Evolutionary conservation across 2,329 filamentous ascomycete genomes (phyloP).

Genomic region (Fusarium azukiicola): DNA sequence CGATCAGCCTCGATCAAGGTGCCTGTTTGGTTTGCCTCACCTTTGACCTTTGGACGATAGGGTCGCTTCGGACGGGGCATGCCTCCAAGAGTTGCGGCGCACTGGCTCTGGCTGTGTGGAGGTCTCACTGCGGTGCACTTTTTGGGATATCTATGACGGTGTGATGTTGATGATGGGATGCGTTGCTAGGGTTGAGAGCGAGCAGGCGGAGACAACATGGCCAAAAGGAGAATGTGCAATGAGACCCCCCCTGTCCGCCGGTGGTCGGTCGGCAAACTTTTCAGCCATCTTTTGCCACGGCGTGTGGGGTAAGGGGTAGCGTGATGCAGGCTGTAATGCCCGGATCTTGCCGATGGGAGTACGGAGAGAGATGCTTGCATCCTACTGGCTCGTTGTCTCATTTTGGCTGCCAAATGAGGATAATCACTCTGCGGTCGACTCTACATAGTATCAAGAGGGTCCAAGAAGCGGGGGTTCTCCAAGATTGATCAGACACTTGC

Average conservation of each 20-base stretch:
- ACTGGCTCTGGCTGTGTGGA: not conserved
- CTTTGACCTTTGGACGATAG: not conserved
- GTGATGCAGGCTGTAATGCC: not conserved
- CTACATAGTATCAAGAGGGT: too few relatives aligned
- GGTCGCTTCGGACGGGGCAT: not conserved
- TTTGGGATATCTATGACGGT: not conserved
- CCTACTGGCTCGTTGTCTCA: not conserved
- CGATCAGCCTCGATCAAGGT: not conserved
- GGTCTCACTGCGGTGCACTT: not conserved
- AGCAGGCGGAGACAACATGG: not conserved
- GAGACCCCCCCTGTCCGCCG: not conserved
- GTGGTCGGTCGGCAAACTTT: too few relatives aligned
- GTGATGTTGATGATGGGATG: not conserved
- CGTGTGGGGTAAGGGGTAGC: not conserved
- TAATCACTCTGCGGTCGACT: not conserved
- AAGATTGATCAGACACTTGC: not conserved
- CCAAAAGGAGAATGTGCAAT: not conserved
- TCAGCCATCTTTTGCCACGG: too few relatives aligned
- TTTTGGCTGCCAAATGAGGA: not conserved
- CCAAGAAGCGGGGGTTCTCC: not conserved
- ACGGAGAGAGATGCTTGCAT: not conserved
- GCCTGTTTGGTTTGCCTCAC: not conserved
- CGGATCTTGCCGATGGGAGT: not conserved
- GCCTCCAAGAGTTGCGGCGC: not conserved
- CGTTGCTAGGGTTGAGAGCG: not conserved